Base-by-base conservation (phyloP, 192 early-diverging fungal genomes). In the Coemansia erecta region DNA sequence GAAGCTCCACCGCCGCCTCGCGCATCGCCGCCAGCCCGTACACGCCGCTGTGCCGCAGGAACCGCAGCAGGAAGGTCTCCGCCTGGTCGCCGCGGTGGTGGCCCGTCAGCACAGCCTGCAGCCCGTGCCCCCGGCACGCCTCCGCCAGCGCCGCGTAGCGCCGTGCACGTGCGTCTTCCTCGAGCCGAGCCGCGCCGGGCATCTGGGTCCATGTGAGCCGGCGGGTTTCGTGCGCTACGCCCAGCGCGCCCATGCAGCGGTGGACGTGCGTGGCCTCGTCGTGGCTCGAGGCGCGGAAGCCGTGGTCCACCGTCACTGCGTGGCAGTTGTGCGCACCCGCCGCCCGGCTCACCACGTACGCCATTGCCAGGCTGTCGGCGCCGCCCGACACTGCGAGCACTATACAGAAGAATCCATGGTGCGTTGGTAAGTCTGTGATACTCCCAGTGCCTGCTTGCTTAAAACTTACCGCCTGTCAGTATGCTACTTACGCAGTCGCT, bases 341-440 rank as follows among this genome's bases (percentile, higher is more conserved):
- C 14, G 68, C 65, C 0, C 35, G 64, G 13, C 68, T 68, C 58
- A 65, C 62, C 12, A 74, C 17, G 50, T 64, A 81, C 23, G 78
- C 72, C 24, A 81, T 58, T 45, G 78, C 78, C 72, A 81, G 75
- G 50, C 78, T 81, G 53, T 81, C 78, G 6, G 72, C 78, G 2
- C 78, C 78, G 31, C 78, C 78, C 2, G 78, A 81, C 33, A 81
- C 63, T 0, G 78, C 78, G n/a, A 81, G 43, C 66, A 80, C 43
- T 58, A 65, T 21, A 12, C 45, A 18, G 9, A 15, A 37, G n/a
- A n/a, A n/a, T n/a, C n/a, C n/a, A n/a, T n/a, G n/a, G n/a, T n/a
- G n/a, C n/a, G n/a, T n/a, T n/a, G n/a, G n/a, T n/a, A n/a, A n/a
- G n/a, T n/a, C n/a, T n/a, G n/a, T n/a, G n/a, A n/a, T n/a, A n/a